These are phyloP conservation scores for Solanum virginianum DNA, from an alignment of 257 asterid species.

Conservation along the genomic window DNA sequence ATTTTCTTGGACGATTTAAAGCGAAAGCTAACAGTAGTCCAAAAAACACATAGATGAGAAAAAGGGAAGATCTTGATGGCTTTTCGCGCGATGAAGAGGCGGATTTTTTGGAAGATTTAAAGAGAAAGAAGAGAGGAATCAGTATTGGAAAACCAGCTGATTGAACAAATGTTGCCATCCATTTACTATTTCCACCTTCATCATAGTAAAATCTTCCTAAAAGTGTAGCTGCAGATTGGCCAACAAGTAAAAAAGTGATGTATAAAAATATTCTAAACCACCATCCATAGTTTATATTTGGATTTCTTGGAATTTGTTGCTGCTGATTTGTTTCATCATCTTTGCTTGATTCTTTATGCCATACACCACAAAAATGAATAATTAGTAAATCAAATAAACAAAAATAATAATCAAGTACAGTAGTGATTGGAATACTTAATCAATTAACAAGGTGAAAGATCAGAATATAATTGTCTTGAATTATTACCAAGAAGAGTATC, in stretches of 20 bases:
- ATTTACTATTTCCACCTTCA: slow-evolving; percentile 32
- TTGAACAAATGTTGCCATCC: slow-evolving; percentile 32
- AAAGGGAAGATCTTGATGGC: neutral
- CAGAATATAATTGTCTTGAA: neutral
- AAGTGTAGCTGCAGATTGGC: slow-evolving; percentile 25
- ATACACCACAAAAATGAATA: neutral
- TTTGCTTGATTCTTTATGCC: neutral
- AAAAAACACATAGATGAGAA: slow-evolving; percentile 11
- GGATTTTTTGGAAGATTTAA: neutral
- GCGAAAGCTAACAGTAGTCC: slow-evolving; percentile 16
- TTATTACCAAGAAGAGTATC: neutral
- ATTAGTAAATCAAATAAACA: neutral
- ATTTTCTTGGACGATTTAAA: neutral
- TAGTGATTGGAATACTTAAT: neutral
- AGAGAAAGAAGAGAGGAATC: slow-evolving; percentile 12
- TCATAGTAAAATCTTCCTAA: slow-evolving; percentile 25
- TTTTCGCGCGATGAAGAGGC: neutral
- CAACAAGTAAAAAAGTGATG: slow-evolving; percentile 10
- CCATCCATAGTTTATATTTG: neutral
- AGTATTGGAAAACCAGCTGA: slow-evolving; percentile 24
- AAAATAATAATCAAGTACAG: too few species aligned
- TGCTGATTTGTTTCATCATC: neutral
- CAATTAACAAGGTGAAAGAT: neutral
- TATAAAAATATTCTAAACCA: slow-evolving; percentile 17
- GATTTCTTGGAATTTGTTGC: neutral